Conservation (phyloP, 495 filamentous ascomycete species). For the Tuber umbilicatum region DNA sequence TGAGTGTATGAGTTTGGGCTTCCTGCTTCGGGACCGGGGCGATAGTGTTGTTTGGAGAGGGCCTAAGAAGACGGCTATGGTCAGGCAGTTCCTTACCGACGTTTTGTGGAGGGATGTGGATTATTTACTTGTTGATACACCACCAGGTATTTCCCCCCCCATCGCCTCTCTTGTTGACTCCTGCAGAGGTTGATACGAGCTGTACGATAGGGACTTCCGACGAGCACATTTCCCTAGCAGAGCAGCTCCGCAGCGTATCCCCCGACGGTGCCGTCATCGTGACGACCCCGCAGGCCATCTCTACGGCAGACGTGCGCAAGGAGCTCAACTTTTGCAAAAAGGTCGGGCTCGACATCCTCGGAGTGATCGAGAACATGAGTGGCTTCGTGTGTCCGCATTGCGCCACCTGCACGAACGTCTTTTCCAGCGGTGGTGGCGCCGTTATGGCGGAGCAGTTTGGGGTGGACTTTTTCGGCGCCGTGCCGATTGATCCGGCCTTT, state of each 20-base stretch:
- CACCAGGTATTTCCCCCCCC: slow-evolving; percentile 54
- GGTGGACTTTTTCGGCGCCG: slow-evolving; percentile 74
- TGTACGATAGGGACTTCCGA: slow-evolving; percentile 59
- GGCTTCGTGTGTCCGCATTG: slow-evolving; percentile 95
- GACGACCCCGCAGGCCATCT: slow-evolving; percentile 90
- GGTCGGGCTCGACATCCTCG: slow-evolving; percentile 71
- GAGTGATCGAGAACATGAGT: slow-evolving; percentile 96
- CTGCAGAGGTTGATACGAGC: not conserved
- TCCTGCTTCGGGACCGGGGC: slow-evolving; percentile 71
- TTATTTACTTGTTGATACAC: slow-evolving; percentile 90
- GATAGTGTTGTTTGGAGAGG: slow-evolving; percentile 96
- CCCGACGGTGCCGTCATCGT: slow-evolving; percentile 82
- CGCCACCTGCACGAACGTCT: slow-evolving; percentile 85
- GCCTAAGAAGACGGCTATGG: slow-evolving; percentile 98
- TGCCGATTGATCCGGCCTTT: slow-evolving; percentile 79
- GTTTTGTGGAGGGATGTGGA: slow-evolving; percentile 85
- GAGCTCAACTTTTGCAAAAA: slow-evolving; percentile 94
- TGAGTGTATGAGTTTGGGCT: slow-evolving; percentile 84
- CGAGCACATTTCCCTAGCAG: slow-evolving; percentile 91
- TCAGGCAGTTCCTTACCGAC: slow-evolving; percentile 86
- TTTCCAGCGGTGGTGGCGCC: slow-evolving; percentile 79
- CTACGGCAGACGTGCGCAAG: slow-evolving; percentile 88
- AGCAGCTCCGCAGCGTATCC: slow-evolving; percentile 61
- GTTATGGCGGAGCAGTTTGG: slow-evolving; percentile 82
- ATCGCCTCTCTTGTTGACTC: not conserved